Evolutionary conservation across 768 basidiomycete species (phyloP).

Genomic region (Lentinula detonsa): DNA sequence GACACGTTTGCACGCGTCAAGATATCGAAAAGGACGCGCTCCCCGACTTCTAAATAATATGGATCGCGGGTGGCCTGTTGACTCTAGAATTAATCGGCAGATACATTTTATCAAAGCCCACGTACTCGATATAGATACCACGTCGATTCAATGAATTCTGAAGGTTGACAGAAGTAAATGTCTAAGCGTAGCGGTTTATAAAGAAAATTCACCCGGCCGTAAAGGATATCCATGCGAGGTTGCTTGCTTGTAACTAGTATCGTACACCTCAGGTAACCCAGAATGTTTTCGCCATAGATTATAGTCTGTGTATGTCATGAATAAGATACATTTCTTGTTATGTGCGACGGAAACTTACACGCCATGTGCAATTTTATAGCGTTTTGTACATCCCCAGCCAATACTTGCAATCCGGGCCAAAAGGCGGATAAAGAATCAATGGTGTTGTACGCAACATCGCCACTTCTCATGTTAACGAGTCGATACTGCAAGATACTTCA

Average conservation of each 20-base stretch:
- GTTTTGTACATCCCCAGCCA: constrained; percentile 79
- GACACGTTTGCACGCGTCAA: constrained; percentile 67
- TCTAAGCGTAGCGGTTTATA: neutral
- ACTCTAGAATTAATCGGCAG: constrained; percentile 9
- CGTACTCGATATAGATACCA: constrained; percentile 89
- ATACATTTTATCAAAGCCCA: neutral
- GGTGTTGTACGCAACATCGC: constrained; percentile 68
- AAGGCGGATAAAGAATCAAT: constrained; percentile 96
- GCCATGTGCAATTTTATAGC: constrained; percentile 90
- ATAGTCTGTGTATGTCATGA: constrained; percentile 53
- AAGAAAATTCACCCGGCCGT: constrained; percentile 49
- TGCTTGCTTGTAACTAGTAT: constrained; percentile 65
- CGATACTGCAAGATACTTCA: constrained; percentile 55
- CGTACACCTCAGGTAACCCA: constrained; percentile 91
- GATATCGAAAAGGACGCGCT: constrained; percentile 76
- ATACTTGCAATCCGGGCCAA: constrained; percentile 93
- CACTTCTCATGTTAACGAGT: constrained; percentile 72
- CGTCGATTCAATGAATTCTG: constrained; percentile 93
- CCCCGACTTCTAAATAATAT: constrained; percentile 89
- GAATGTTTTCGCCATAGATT: constrained; percentile 86
- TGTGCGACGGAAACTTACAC: constrained; percentile 42
- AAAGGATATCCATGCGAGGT: constrained; percentile 78
- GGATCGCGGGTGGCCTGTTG: constrained; percentile 83
- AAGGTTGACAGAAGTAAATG: neutral
- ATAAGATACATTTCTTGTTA: neutral